Evolutionary conservation across 2,329 filamentous ascomycete genomes (phyloP), one percentile per base, ranked within the genome.

Genomic region (Salinomyces thailandicus): DNA sequence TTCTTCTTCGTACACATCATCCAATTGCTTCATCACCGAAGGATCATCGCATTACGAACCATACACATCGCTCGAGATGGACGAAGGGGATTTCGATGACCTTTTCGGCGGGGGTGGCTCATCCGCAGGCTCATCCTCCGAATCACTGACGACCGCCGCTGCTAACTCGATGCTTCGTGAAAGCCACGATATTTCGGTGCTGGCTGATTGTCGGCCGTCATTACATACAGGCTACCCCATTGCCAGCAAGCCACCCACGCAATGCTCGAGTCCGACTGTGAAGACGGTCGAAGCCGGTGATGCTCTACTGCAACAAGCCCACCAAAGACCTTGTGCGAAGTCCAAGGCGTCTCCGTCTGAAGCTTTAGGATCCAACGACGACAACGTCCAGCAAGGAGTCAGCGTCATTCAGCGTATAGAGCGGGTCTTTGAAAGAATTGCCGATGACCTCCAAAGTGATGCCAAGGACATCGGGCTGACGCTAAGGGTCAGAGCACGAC

Each of bases 341-440:
- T 26, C 22, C 22, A 9, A n/a, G 9, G 9, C n/a, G n/a, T n/a
- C 9, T n/a, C n/a, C n/a, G 9, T 26, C 22, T 8, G n/a, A 8
- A n/a, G 22, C 22, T 9, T 8, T 9, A n/a, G 22, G 9, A n/a
- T 26, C 22, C 9, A 8, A 8, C n/a, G 22, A 26, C n/a, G n/a
- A 8, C 9, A 8, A 26, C 9, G 22, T 8, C 22, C 22, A 26
- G 22, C 9, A n/a, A 8, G 9, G n/a, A 9, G 9, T 26, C 22
- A 26, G 9, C 22, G 22, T 26, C 22, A 30, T 30, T 16, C 11
- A 16, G 11, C 8, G 65, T 37, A 73, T 80, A 28, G 74, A 79
- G 49, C 56, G 60, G 4, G 67, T 78, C 15, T 62, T 79, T 12
- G 67, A 71, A 38, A 50, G 50, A 0, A 66, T 78, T 33, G 45